These are phyloP conservation scores for Syzygium syzygioides DNA, from an alignment of 441 rosid species.

Conservation along the genomic window DNA sequence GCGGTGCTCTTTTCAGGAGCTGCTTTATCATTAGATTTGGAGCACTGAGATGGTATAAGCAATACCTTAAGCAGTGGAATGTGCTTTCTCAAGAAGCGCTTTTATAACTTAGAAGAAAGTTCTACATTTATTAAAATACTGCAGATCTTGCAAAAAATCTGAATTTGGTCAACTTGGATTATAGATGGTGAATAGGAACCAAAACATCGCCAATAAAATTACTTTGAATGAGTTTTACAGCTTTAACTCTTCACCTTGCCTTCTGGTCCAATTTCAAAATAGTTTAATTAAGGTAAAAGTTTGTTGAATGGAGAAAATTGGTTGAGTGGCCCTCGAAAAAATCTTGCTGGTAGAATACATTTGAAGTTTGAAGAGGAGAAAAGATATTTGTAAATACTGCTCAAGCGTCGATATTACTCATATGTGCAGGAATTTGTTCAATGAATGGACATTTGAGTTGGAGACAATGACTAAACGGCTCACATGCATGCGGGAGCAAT, in stretches of 20 bases:
- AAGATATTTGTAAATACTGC: not conserved
- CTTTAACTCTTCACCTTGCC: not conserved
- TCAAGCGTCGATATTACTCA: not conserved
- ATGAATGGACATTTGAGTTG: slow-evolving; percentile 5
- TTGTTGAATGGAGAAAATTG: not conserved
- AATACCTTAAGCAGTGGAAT: not conserved
- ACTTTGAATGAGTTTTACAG: not conserved
- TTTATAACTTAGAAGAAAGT: not conserved
- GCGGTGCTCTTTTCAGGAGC: not conserved
- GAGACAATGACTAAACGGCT: slow-evolving; percentile 3
- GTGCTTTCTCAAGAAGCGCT: not conserved
- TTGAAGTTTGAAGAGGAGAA: not conserved
- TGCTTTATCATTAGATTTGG: not conserved
- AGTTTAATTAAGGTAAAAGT: not conserved
- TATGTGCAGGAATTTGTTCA: not conserved
- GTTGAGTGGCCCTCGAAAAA: not conserved
- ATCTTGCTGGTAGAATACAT: not conserved
- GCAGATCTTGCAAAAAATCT: not conserved
- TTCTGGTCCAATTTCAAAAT: not conserved
- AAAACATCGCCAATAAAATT: not conserved
- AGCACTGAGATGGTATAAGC: not conserved
- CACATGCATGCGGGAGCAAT: not conserved
- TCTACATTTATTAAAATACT: not conserved
- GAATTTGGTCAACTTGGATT: not conserved
- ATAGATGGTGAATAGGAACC: not conserved